A percentile compares a stretch with the other conserved stretches of the same genome.
Evolutionary conservation across 208 protist genomes (phyloP).

Genomic region (Tritrichomonas foetus): DNA sequence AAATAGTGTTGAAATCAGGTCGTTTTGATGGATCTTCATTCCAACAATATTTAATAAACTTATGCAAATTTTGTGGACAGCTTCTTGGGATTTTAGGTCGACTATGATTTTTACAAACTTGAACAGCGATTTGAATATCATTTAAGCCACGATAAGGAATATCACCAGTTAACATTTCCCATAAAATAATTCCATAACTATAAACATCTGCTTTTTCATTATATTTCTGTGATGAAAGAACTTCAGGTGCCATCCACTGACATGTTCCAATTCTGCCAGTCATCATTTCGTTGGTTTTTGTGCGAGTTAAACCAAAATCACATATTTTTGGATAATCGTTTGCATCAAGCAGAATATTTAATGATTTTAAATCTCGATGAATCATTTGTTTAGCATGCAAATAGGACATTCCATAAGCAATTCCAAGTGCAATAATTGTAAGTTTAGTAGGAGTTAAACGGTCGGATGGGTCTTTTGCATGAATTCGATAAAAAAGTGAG

Average conservation of each 20-base stretch:
- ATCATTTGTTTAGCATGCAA: conserved; percentile 21
- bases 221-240: neutral
- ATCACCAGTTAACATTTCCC: conserved; percentile 37
- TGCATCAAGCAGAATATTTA: conserved; percentile 26
- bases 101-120: neutral
- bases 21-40: neutral
- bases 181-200: conserved; percentile 33
- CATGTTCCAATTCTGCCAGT: neutral
- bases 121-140: neutral
- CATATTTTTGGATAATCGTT: conserved; percentile 1
- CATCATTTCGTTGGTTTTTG: neutral
- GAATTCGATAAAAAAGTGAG: neutral
- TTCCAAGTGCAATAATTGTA: neutral
- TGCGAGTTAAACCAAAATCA: neutral
- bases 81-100: conserved; percentile 23
- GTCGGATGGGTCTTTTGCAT: neutral
- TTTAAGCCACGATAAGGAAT: neutral
- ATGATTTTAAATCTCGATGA: conserved; percentile 42
- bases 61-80: neutral
- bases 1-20: neutral
- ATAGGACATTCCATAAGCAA: neutral
- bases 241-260: conserved; percentile 38
- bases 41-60: conserved; percentile 37
- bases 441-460: neutral
- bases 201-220: conserved; percentile 41